A percentile compares a stretch with the other conserved stretches of the same genome.
Conservation (phyloP, 176 grass and related monocot species). For the Eleusine coracana region DNA sequence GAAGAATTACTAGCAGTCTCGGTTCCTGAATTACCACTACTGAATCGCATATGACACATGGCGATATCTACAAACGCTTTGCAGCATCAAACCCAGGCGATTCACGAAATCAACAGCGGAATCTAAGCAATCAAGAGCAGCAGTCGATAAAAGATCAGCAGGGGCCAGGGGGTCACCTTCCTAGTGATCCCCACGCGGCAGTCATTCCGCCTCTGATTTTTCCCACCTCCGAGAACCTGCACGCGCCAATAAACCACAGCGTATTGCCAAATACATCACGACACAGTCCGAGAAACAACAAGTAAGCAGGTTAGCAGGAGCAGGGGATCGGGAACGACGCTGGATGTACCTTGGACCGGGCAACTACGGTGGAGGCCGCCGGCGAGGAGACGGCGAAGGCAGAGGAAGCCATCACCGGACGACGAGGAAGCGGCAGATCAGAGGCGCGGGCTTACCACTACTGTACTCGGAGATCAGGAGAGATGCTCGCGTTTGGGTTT, state of each 20-base stretch:
- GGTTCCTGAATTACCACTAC: neutral
- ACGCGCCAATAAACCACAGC: neutral
- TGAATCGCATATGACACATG: neutral
- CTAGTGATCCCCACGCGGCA: slow-evolving; percentile 46
- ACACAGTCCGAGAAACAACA: neutral
- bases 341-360: slow-evolving; percentile 39
- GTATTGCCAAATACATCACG: neutral
- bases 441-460: neutral
- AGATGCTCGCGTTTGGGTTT: neutral
- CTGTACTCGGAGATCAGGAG: neutral
- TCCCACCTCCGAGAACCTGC: slow-evolving; percentile 39
- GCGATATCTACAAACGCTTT: neutral
- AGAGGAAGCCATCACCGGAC: slow-evolving; percentile 32
- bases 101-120: neutral
- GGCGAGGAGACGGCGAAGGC: slow-evolving; percentile 36
- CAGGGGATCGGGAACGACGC: too few relatives aligned
- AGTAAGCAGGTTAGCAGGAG: neutral
- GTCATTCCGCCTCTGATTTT: neutral
- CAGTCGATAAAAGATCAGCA: neutral
- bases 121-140: neutral
- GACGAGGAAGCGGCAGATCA: slow-evolving; percentile 16
- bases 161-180: slow-evolving; percentile 33
- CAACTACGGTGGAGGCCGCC: slow-evolving; percentile 37
- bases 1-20: neutral
- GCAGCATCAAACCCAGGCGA: neutral